These are phyloP conservation scores for Poa pratensis DNA, from an alignment of 176 grass and related monocot genomes.

Conservation along the genomic window DNA sequence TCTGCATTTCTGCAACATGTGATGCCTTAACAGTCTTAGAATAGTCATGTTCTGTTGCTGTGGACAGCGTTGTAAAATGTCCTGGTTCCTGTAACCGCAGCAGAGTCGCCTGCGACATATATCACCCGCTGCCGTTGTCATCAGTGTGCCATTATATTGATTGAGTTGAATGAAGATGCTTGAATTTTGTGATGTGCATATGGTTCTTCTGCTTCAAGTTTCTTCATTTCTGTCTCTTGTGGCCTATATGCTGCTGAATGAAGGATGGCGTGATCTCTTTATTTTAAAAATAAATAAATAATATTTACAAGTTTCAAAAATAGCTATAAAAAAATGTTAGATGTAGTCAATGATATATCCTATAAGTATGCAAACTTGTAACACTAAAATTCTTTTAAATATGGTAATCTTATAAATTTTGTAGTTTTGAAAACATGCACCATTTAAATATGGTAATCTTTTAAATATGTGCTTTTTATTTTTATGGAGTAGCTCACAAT, in stretches of 20 bases:
- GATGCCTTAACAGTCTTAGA: constrained; percentile 56
- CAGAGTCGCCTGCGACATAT: constrained; percentile 7
- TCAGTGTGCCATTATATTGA: constrained; percentile 30
- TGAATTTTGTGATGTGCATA: constrained; percentile 1
- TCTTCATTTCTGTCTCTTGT: not conserved
- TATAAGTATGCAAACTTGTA: too few relatives aligned
- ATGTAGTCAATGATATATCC: too few relatives aligned
- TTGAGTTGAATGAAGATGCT: constrained; percentile 43
- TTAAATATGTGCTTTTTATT: too few relatives aligned
- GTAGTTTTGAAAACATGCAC: too few relatives aligned
- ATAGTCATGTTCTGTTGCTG: constrained; percentile 40
- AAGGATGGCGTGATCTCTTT: not conserved
- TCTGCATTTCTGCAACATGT: constrained; percentile 44
- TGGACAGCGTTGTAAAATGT: constrained; percentile 43
- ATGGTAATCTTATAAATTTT: too few relatives aligned
- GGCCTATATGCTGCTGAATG: not conserved
- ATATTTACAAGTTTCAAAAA: too few relatives aligned
- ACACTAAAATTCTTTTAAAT: too few relatives aligned
- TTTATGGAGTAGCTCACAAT: too few relatives aligned
- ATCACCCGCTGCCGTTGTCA: not conserved
- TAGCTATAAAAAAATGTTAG: too few relatives aligned
- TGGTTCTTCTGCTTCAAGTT: not conserved
- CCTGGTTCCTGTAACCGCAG: constrained; percentile 34
- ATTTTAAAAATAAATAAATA: too few relatives aligned
- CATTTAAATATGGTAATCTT: too few relatives aligned